Evolutionary conservation across 2,329 filamentous ascomycete genomes (phyloP), one percentile per base, ranked within the genome.

Genomic region (Fusarium coicis): DNA sequence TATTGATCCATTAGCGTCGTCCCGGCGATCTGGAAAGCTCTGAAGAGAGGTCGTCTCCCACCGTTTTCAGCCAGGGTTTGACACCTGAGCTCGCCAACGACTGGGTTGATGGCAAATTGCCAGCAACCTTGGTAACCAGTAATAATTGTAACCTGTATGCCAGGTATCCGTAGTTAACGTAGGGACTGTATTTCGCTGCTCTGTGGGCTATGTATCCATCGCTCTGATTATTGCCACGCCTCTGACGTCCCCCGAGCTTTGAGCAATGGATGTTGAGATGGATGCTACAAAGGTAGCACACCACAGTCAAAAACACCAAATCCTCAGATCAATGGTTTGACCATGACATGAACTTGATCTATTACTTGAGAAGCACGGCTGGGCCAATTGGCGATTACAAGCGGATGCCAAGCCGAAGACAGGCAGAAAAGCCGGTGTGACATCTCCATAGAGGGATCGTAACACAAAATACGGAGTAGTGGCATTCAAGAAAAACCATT

Each of bases 1-100:
- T 55, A 63, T 74, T 71, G 40, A 64, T 60, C 61, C 68, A 69
- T 74, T 77, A 78, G 76, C 74, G 76, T 66, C 73, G 73, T 76
- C 76, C 76, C 76, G 68, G 68, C 61, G 74, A 78, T 78, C 76
- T 77, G 76, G 76, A 66, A 78, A 76, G 64, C 62, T 61, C 59
- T 66, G 66, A 63, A 63, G 60, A 72, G 68, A 64, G 63, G 63
- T 57, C 47, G 63, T 63, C 64, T 61, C 68, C 62, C 68, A 65
- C 66, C 69, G 67, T 74, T 66, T 57, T 44, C 23, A 59, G 40
- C 70, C 63, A 66, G 72, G 74, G 71, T 49, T 52, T 56, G n/a
- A 62, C 46, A 66, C 47, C 61, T 43, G 47, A 56, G 55, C 40
- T 69, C 28, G 55, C 44, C 52, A 67, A 58, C 47, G 53, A 28